Evolutionary conservation across 2,329 filamentous ascomycete species (phyloP), one percentile per base, ranked within the genome.

Genomic region (Colletotrichum sp.): DNA sequence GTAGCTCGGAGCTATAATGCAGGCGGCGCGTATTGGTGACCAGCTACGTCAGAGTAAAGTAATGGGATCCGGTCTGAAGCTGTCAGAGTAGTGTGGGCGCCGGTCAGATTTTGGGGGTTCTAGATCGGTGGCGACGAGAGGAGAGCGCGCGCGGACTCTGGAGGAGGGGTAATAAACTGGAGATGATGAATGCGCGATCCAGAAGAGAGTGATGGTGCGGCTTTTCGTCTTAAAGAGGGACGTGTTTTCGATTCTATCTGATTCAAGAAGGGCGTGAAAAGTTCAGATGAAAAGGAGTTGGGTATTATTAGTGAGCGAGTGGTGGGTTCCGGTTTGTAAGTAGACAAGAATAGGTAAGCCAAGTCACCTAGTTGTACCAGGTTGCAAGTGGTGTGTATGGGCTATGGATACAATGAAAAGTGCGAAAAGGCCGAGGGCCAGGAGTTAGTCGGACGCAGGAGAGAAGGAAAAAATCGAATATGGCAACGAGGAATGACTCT

Each of bases 401-500:
- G 24, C 48, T 52, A 69, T 52, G 66, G 66, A 34, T 24, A n/a
- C 30, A 28, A 34, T 16, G 26, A 21, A 43, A 26, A 57, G 30
- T 55, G 63, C 71, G 72, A 64, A 60, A 63, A 63, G 59, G 14
- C 68, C 68, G 57, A 63, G 34, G n/a, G 28, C 55, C 14, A 14
- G 60, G 39, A 73, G 57, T 69, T 69, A 16, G 36, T 52, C 55
- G 55, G 32, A 61, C 65, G 21, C 43, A 32, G 18, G 12, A 68
- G 30, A 57, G 21, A 21, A 16, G 26, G 12, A 10, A 28, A 63
- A 73, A 36, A 30, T 63, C 57, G 64, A 57, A 64, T 68, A 72
- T 68, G 72, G 61, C 68, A 71, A 63, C 30, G 39, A 72, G 55
- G 73, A 75, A 72, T 68, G 73, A 65, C 70, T 75, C 68, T 68